These are phyloP conservation scores for Lasiodiplodia citricola DNA, from an alignment of 2,329 filamentous ascomycete species.

Conservation along the genomic window DNA sequence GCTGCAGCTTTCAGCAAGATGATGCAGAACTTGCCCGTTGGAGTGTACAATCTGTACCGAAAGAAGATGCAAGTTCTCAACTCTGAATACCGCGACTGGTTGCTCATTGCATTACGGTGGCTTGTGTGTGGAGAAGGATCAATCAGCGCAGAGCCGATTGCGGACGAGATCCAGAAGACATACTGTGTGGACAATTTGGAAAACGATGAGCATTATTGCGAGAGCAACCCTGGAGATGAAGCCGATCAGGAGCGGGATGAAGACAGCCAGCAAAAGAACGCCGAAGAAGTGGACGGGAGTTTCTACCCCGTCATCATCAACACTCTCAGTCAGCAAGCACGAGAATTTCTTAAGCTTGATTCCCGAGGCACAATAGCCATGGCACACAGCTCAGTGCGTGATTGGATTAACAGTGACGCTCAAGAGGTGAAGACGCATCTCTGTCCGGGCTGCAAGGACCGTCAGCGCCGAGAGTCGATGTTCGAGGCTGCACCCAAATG, in stretches of 20 bases:
- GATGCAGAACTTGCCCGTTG: not conserved
- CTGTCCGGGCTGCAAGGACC: not conserved
- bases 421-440: not conserved
- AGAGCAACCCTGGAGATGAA: not conserved
- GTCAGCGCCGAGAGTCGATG: not conserved
- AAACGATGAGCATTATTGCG: not conserved
- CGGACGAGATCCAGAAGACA: not conserved
- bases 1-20: not conserved
- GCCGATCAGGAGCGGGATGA: not conserved
- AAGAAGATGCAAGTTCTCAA: not conserved
- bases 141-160: not conserved
- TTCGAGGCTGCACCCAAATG: not conserved
- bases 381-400: not conserved
- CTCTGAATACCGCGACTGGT: not conserved
- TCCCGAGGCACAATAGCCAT: not conserved
- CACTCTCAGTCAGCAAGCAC: not conserved
- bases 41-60: not conserved
- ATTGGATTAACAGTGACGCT: not conserved
- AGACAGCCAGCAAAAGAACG: not conserved
- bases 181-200: not conserved
- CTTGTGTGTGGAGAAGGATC: not conserved
- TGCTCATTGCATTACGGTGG: not conserved
- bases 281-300: not conserved
- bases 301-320: not conserved
- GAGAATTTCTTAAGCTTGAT: not conserved